Evolutionary conservation across 2,329 filamentous ascomycete species (phyloP).

Genomic region (Lizonia empirigonia): DNA sequence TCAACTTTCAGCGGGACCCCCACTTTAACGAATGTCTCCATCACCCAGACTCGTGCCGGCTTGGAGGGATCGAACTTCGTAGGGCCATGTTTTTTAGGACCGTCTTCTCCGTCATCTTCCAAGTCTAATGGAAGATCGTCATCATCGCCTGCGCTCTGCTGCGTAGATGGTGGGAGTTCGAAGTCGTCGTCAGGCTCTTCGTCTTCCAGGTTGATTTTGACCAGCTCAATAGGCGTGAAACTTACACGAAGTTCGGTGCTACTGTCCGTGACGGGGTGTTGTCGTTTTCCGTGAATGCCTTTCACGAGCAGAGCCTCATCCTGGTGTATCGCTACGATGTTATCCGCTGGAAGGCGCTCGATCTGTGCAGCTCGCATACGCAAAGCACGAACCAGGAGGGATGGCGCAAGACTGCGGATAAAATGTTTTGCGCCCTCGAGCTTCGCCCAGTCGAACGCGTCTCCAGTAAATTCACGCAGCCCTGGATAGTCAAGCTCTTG

Average conservation of each 20-base stretch:
- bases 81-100: slow-evolving; percentile 52
- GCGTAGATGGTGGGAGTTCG: slow-evolving; percentile 25
- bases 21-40: slow-evolving; percentile 66
- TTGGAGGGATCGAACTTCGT: slow-evolving; percentile 68
- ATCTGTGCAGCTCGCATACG: slow-evolving; percentile 44
- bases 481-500: slow-evolving; percentile 67
- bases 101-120: slow-evolving; percentile 42
- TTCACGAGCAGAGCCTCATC: slow-evolving; percentile 64
- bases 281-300: slow-evolving; percentile 69
- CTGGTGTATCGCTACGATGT: slow-evolving; percentile 50
- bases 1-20: slow-evolving; percentile 69
- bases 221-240: slow-evolving; percentile 76
- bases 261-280: slow-evolving; percentile 75
- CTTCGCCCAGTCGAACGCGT: slow-evolving; percentile 86
- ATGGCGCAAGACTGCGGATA: slow-evolving; percentile 77
- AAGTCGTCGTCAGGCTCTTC: slow-evolving; percentile 76
- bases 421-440: slow-evolving; percentile 82
- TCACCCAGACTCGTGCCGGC: slow-evolving; percentile 71
- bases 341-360: slow-evolving; percentile 28
- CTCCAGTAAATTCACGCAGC: slow-evolving; percentile 74
- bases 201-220: slow-evolving; percentile 74
- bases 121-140: slow-evolving; percentile 40
- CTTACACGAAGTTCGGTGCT: slow-evolving; percentile 78
- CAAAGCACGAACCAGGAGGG: slow-evolving; percentile 69
- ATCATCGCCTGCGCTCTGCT: slow-evolving; percentile 31